Conservation (phyloP, 1,284 basidiomycete species). For the Leccinum huronense region DNA sequence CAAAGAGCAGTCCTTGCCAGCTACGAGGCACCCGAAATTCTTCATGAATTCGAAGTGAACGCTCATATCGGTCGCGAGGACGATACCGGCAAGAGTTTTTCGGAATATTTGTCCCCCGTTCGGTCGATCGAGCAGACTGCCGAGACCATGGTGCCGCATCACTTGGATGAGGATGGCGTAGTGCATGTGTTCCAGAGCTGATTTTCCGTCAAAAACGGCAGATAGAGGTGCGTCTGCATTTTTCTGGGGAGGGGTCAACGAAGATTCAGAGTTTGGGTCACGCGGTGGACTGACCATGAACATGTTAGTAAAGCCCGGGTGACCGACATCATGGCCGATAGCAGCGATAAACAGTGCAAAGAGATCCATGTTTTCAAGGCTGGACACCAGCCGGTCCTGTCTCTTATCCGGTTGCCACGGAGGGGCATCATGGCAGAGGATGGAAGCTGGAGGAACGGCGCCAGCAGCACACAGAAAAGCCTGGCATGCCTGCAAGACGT, state of each 20-base stretch:
- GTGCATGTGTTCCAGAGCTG: conserved; percentile 92
- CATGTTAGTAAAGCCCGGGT: conserved; percentile 87
- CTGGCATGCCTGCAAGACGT: conserved; percentile 91
- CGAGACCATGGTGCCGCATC: conserved; percentile 78
- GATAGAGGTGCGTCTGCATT: conserved; percentile 89
- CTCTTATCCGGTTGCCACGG: conserved; percentile 51
- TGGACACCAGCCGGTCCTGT: conserved; percentile 48
- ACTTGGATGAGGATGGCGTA: conserved; percentile 80
- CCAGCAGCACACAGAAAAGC: conserved; percentile 76
- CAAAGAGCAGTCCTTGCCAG: conserved; percentile 42
- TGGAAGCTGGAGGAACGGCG: conserved; percentile 73
- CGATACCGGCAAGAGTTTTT: conserved; percentile 71
- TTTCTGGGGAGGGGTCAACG: conserved; percentile 56
- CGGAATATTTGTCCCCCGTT: conserved; percentile 56
- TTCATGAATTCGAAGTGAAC: conserved; percentile 85
- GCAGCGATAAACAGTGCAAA: conserved; percentile 85
- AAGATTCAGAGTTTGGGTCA: background rate
- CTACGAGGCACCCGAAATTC: conserved; percentile 51
- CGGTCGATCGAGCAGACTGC: conserved; percentile 58
- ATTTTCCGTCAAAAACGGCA: conserved; percentile 83
- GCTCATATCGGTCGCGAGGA: conserved; percentile 92
- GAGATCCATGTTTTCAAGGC: conserved; percentile 66
- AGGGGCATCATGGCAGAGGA: conserved; percentile 40
- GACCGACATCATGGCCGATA: conserved; percentile 93
- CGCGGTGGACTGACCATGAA: conserved; percentile 72